phyloP scores from a whole-genome alignment of 371 early-diverging fungal genomes.

The Mortierella sp. region DNA sequence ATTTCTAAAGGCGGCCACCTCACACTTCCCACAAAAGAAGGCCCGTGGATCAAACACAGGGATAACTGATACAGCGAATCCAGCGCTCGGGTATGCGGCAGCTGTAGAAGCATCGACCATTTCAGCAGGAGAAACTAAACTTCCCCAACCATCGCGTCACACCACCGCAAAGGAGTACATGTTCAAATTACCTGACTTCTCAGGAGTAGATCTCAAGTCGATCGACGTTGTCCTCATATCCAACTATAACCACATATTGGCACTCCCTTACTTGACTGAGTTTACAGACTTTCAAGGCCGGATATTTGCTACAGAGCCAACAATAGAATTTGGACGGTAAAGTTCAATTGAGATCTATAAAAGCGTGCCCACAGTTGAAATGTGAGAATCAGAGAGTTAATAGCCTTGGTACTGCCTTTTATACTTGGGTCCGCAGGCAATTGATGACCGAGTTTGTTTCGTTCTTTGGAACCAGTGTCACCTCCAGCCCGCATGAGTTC shows the following conservation, averaged over 20 bases:
- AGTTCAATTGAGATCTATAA: background rate
- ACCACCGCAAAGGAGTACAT: conserved; percentile 48
- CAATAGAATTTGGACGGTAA: conserved; percentile 80
- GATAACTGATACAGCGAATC: background rate
- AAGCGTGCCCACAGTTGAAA: no score
- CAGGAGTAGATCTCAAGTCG: conserved; percentile 64
- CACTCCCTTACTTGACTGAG: conserved; percentile 88
- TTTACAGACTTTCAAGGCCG: conserved; percentile 85
- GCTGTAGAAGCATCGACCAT: background rate
- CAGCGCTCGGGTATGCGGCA: background rate
- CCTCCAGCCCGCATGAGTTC: conserved; percentile 48
- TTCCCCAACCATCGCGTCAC: background rate
- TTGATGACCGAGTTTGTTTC: conserved; percentile 77
- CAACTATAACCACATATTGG: conserved; percentile 78
- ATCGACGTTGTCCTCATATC: conserved; percentile 86
- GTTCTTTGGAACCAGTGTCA: conserved; percentile 62
- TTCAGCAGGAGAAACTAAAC: background rate
- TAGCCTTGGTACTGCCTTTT: background rate
- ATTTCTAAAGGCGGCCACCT: conserved; percentile 32
- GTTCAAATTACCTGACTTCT: conserved; percentile 67
- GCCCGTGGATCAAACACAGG: conserved; percentile 18
- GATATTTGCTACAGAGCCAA: conserved; percentile 86
- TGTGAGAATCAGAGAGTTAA: no score
- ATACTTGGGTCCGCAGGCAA: conserved; percentile 46
- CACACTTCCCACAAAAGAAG: conserved; percentile 30